These are phyloP conservation scores for Tylopilus vinaceipallidus DNA, from an alignment of 768 basidiomycete species.

Conservation along the genomic window DNA sequence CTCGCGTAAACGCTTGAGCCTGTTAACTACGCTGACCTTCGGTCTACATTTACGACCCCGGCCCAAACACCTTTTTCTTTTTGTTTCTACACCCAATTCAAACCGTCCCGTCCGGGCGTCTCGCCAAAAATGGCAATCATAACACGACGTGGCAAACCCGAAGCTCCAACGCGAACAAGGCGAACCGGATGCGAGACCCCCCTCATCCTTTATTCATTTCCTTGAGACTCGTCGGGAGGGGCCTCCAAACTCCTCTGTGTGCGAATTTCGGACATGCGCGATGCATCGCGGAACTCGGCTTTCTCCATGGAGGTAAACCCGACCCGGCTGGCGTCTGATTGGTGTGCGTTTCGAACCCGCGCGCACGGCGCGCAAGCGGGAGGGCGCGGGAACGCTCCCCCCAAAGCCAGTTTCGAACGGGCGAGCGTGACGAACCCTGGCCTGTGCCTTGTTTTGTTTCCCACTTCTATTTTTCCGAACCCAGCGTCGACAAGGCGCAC, in stretches of 20 bases:
- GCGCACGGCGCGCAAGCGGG: background rate
- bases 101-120: constrained; percentile 3
- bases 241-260: too few relatives aligned
- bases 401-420: background rate
- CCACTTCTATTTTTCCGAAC: background rate
- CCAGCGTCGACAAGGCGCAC: background rate
- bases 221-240: background rate
- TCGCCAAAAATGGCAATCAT: constrained; percentile 12
- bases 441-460: background rate
- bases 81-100: constrained; percentile 4
- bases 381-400: constrained; percentile 2
- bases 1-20: constrained; percentile 3
- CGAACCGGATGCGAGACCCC: too few relatives aligned
- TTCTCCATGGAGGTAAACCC: constrained; percentile 13
- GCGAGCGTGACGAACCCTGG: background rate
- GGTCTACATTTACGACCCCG: constrained; percentile 1
- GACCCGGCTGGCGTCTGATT: constrained; percentile 5
- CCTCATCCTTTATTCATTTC: background rate
- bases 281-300: background rate
- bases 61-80: background rate
- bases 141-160: constrained; percentile 7
- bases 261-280: background rate
- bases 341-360: constrained; percentile 6
- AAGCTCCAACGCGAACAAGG: too few relatives aligned
- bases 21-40: constrained; percentile 6